Conservation (phyloP, 345 rosid species). For the Capsella bursapastoris region DNA sequence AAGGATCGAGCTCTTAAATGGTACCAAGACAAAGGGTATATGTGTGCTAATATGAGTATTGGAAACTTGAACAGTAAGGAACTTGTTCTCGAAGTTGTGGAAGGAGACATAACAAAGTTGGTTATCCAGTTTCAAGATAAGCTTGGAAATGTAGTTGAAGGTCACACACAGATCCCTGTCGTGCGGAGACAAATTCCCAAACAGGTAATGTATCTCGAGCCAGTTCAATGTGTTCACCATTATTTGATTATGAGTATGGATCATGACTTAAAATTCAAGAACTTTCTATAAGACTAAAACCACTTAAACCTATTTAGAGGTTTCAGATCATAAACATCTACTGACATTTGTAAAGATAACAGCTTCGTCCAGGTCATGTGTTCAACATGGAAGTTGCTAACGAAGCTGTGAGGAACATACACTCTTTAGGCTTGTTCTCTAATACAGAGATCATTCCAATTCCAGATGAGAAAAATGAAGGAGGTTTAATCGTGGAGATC, state of each 20-base stretch:
- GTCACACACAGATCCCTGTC: conserved; percentile 68
- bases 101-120: conserved; percentile 84
- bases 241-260: background rate
- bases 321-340: background rate
- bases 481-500: conserved; percentile 88
- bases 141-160: conserved; percentile 88
- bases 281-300: background rate
- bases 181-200: conserved; percentile 74
- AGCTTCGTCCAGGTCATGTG: conserved; percentile 80
- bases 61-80: conserved; percentile 76
- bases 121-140: conserved; percentile 77
- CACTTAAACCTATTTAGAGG: background rate
- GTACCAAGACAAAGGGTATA: conserved; percentile 89
- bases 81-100: conserved; percentile 77
- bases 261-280: background rate
- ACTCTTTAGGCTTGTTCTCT: conserved; percentile 75
- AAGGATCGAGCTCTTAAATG: conserved; percentile 78
- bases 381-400: conserved; percentile 85
- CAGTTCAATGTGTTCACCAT: background rate
- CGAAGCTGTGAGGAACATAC: conserved; percentile 76
- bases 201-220: conserved; percentile 49
- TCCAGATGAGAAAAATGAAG: conserved; percentile 85
- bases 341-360: conserved; percentile 7
- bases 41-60: conserved; percentile 72
- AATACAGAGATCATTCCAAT: conserved; percentile 78